Percentiles rank a stretch among this genome's conserved stretches.
Conservation (phyloP, 2,329 filamentous ascomycete genomes). For the Pestalotiopsis sp. region DNA sequence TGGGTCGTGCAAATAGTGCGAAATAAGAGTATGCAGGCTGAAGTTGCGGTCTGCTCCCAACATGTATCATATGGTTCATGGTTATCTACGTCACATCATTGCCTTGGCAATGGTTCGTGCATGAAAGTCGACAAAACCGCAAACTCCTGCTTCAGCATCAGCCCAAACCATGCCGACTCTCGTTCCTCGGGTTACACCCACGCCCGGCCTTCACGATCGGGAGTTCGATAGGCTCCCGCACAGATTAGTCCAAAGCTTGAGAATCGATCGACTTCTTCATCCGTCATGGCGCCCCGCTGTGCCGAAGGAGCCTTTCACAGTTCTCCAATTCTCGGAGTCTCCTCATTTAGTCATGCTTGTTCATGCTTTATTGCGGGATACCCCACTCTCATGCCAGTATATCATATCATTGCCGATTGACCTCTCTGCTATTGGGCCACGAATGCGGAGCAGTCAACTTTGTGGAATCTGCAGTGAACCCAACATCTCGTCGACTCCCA, state of each 20-base stretch:
- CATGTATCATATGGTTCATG: not conserved
- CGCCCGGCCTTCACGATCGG: not conserved
- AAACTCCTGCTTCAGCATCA: not conserved
- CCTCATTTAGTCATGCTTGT: constrained; percentile 8
- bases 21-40: not conserved
- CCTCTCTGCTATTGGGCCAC: not conserved
- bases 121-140: not conserved
- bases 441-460: not conserved
- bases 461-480: not conserved
- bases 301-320: not conserved
- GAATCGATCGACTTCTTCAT: not conserved
- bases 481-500: not conserved
- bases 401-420: not conserved
- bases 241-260: not conserved
- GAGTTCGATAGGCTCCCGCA: not conserved
- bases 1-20: constrained; percentile 43
- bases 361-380: not conserved
- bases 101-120: not conserved
- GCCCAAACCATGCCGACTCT: not conserved
- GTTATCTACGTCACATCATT: not conserved
- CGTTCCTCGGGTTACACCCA: not conserved
- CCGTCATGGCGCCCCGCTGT: not conserved
- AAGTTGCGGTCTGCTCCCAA: not conserved
- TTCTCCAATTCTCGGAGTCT: constrained; percentile 1
- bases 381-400: not conserved